Conservation (phyloP, 2,329 filamentous ascomycete species). For the Bipolaris gigantea region DNA sequence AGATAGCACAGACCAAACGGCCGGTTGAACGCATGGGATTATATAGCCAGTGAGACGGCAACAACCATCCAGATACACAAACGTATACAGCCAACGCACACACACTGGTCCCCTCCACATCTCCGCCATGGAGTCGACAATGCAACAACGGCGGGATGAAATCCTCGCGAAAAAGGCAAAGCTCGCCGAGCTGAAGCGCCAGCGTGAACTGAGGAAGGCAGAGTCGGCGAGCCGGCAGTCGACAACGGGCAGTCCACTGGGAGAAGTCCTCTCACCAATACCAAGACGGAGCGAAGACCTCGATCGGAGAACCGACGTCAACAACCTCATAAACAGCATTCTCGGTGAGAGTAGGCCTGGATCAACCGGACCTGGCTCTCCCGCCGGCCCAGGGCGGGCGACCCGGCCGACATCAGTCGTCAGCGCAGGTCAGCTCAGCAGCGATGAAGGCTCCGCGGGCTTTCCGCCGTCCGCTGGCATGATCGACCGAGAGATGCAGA, state of each 20-base stretch:
- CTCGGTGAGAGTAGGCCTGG: conserved; percentile 75
- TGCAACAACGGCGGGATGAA: conserved; percentile 86
- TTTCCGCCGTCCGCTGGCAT: conserved; percentile 26
- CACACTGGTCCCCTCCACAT: conserved; percentile 6
- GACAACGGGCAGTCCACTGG: conserved; percentile 62
- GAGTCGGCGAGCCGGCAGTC: conserved; percentile 67
- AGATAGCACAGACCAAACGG: not conserved
- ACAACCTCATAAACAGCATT: conserved; percentile 80
- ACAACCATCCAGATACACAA: not conserved
- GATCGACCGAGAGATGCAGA: conserved; percentile 59
- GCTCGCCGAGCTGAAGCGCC: conserved; percentile 91
- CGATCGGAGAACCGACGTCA: conserved; percentile 68
- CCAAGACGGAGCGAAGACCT: conserved; percentile 67
- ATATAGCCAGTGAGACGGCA: not conserved
- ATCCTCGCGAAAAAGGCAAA: conserved; percentile 96
- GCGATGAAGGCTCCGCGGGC: conserved; percentile 54
- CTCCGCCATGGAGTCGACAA: conserved; percentile 53
- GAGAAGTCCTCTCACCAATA: conserved; percentile 72
- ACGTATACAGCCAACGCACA: not conserved
- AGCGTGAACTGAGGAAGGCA: conserved; percentile 82
- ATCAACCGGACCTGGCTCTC: conserved; percentile 62
- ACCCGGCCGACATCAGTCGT: conserved; percentile 86
- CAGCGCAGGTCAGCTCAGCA: conserved; percentile 79
- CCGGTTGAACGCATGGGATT: not conserved
- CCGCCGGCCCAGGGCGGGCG: conserved; percentile 51